Conservation (phyloP, 176 grass and related monocot species). For the Eragrostis nindensis region DNA sequence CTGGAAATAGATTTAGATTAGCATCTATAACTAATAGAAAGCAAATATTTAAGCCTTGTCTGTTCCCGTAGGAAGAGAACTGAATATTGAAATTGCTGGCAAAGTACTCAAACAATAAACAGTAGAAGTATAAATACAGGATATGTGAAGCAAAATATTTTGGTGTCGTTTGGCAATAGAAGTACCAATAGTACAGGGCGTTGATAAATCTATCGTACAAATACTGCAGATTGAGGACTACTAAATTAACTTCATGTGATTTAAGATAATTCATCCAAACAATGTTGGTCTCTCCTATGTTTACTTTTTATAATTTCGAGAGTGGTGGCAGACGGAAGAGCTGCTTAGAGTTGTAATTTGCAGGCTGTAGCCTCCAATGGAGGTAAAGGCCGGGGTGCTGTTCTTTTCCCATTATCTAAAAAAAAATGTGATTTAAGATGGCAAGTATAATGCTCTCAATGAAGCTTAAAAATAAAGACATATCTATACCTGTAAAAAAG, state of each 20-base stretch:
- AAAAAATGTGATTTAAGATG: background rate
- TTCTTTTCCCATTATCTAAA: too few relatives aligned
- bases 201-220: background rate
- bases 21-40: constrained; percentile 1
- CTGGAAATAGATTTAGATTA: background rate
- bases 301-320: too few relatives aligned
- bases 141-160: background rate
- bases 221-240: background rate
- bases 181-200: background rate
- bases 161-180: background rate
- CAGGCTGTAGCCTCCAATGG: too few relatives aligned
- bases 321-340: too few relatives aligned
- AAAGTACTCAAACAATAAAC: background rate
- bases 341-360: too few relatives aligned
- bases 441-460: background rate
- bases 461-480: constrained; percentile 25
- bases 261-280: too few relatives aligned
- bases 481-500: constrained; percentile 70
- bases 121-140: background rate
- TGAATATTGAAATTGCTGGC: background rate
- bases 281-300: too few relatives aligned
- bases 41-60: background rate
- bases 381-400: too few relatives aligned
- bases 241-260: constrained; percentile 15
- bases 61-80: background rate